Conservation (phyloP, 345 rosid species). For the Syzygium jambos region DNA sequence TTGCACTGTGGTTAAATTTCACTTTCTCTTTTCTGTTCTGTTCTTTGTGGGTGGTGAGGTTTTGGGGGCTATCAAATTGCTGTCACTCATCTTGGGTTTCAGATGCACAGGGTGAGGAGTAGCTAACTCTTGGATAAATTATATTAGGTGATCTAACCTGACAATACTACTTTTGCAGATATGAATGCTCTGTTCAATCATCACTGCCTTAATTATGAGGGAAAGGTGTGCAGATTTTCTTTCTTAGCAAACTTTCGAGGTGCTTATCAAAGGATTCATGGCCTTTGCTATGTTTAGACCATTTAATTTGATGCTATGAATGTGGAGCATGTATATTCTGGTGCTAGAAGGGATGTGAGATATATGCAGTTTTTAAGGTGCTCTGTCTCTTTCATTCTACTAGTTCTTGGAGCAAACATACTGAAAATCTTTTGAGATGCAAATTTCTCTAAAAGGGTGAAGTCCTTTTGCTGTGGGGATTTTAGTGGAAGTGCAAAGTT, state of each 20-base stretch:
- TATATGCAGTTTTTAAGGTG: background rate
- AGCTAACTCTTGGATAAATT: background rate
- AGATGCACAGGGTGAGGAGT: background rate
- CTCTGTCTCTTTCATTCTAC: background rate
- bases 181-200: slow-evolving; percentile 72
- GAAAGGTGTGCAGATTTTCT: slow-evolving; percentile 47
- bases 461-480: background rate
- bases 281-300: background rate
- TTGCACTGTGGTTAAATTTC: background rate
- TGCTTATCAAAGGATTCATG: background rate
- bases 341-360: background rate
- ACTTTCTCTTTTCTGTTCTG: background rate
- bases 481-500: background rate
- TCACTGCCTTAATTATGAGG: slow-evolving; percentile 57
- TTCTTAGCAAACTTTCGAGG: background rate
- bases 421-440: background rate
- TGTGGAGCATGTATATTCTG: background rate
- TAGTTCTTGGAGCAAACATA: background rate
- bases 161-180: slow-evolving; percentile 33
- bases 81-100: background rate
- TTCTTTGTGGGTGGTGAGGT: background rate
- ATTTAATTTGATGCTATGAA: background rate
- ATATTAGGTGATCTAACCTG: background rate
- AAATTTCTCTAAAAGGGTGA: background rate
- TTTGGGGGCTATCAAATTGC: background rate